Conservation (phyloP, 2,329 filamentous ascomycete species). For the Cladophialophora psammophila region DNA sequence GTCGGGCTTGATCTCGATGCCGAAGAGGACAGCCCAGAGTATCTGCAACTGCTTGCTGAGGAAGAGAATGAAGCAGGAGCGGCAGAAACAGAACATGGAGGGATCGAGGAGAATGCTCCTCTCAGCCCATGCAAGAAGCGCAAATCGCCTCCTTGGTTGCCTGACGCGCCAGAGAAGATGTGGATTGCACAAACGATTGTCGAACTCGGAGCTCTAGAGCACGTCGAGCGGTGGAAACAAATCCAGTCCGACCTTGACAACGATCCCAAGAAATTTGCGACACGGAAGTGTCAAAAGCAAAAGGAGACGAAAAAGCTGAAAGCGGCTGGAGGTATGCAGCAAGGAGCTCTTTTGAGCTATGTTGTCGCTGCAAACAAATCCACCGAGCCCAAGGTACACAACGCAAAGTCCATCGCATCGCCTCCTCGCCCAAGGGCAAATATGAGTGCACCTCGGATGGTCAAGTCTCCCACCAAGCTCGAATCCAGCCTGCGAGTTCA, state of each 20-base stretch:
- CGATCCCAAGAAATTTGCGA: slow-evolving; percentile 39
- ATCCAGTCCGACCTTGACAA: slow-evolving; percentile 38
- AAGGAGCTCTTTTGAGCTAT: slow-evolving; percentile 29
- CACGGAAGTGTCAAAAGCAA: slow-evolving; percentile 38
- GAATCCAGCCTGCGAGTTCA: slow-evolving; percentile 1
- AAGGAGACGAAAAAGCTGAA: slow-evolving; percentile 14
- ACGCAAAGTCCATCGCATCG: slow-evolving; percentile 1
- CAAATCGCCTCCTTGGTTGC: slow-evolving; percentile 65
- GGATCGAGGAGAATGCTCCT: slow-evolving; percentile 45
- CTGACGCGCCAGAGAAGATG: slow-evolving; percentile 67
- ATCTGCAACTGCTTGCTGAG: slow-evolving; percentile 45
- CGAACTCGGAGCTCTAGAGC: slow-evolving; percentile 69
- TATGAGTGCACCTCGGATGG: background rate
- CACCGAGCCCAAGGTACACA: background rate
- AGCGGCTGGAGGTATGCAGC: slow-evolving; percentile 24
- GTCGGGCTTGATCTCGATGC: slow-evolving; percentile 77
- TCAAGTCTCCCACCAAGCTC: slow-evolving; percentile 19
- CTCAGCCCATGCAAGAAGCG: slow-evolving; percentile 54
- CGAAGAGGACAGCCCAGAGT: slow-evolving; percentile 70
- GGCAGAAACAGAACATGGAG: slow-evolving; percentile 37
- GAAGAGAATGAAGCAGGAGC: slow-evolving; percentile 32
- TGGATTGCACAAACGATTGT: slow-evolving; percentile 74
- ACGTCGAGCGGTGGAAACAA: slow-evolving; percentile 70
- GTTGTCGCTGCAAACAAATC: slow-evolving; percentile 18
- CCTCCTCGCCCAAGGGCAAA: slow-evolving; percentile 7